Percentiles rank a stretch among this genome's conserved stretches.
phyloP scores from a whole-genome alignment of 345 rosid genomes.

The Eucalyptus albens region DNA sequence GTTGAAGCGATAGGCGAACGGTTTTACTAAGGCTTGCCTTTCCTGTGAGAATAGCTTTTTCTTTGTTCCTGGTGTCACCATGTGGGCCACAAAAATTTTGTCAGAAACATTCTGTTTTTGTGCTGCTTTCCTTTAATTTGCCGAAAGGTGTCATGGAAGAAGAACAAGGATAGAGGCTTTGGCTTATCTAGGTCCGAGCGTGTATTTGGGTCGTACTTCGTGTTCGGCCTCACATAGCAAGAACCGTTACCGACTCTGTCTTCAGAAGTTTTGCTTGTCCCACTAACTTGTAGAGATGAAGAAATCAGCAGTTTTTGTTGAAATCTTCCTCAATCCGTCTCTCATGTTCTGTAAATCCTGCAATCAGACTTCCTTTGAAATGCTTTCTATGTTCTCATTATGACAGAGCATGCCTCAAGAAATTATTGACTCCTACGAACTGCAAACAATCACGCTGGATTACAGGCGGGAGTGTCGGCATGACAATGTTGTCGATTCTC shows the following conservation, averaged over 20 bases:
- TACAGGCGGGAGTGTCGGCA: constrained; percentile 88
- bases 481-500: constrained; percentile 72
- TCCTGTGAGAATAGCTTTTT: no score
- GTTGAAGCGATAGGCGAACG: no score
- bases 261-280: neutral
- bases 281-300: neutral
- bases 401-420: constrained; percentile 93
- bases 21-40: no score
- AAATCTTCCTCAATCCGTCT: neutral
- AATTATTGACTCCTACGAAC: constrained; percentile 69
- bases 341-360: neutral
- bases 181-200: neutral
- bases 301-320: neutral
- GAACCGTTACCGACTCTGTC: neutral
- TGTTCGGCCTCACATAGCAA: neutral
- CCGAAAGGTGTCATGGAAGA: no score
- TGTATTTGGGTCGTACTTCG: neutral
- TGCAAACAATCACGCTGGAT: constrained; percentile 70
- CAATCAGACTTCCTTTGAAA: neutral
- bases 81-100: neutral
- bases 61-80: no score
- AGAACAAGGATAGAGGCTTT: no score
- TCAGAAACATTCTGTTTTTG: no score
- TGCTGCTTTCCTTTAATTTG: no score
- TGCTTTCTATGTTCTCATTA: neutral